Conservation (phyloP, 768 basidiomycete species). For the Mrakia frigida region DNA sequence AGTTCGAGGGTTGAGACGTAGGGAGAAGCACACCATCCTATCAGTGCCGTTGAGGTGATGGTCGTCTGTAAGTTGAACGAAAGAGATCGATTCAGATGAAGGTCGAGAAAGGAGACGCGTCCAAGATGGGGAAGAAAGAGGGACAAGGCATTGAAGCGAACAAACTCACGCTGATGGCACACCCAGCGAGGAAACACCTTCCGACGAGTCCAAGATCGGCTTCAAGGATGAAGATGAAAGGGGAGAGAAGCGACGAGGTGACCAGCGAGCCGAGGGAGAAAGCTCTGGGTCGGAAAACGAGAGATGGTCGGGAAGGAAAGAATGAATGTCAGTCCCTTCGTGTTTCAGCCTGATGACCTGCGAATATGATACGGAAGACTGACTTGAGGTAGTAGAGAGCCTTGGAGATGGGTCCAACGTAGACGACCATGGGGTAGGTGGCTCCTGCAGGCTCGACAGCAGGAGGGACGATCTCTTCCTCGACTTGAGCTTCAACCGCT, state of each 20-base stretch:
- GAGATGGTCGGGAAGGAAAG: background rate
- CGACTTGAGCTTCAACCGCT: background rate
- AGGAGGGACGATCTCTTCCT: background rate
- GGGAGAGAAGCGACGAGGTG: constrained; percentile 62
- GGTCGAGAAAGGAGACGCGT: background rate
- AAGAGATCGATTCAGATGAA: background rate
- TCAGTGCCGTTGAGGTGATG: constrained; percentile 65
- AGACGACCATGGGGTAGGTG: constrained; percentile 24
- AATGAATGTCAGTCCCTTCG: background rate
- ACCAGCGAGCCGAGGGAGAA: constrained; percentile 75
- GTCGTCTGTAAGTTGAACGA: constrained; percentile 51
- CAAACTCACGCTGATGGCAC: constrained; percentile 53
- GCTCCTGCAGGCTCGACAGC: constrained; percentile 9
- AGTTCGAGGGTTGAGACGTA: constrained; percentile 60
- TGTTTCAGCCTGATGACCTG: background rate
- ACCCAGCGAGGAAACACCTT: constrained; percentile 60
- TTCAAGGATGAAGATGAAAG: constrained; percentile 76
- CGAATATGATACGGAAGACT: background rate
- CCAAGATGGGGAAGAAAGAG: background rate
- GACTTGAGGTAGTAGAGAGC: constrained; percentile 29
- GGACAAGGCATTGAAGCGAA: background rate
- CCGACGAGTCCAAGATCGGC: constrained; percentile 67
- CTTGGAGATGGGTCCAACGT: constrained; percentile 25
- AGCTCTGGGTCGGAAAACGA: constrained; percentile 41
- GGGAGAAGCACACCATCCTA: constrained; percentile 64